Percentiles rank a stretch among this genome's conserved stretches.
These are phyloP conservation scores for Sporothrix protearum DNA, from an alignment of 2,329 filamentous ascomycete genomes.

Conservation along the genomic window DNA sequence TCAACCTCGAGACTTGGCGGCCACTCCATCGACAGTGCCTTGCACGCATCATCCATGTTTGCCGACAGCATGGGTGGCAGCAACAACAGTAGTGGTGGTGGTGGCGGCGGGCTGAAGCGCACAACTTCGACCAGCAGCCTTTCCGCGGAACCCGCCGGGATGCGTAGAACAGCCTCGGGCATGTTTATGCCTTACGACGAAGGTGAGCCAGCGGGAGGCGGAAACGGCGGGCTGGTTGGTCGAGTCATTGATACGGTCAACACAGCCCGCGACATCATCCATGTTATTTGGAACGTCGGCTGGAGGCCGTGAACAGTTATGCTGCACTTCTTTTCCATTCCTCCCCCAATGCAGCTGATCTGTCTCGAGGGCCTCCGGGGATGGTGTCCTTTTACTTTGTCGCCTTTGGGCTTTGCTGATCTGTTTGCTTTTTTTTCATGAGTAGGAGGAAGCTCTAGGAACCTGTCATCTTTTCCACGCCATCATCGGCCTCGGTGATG, in stretches of 20 bases:
- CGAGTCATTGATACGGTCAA: slow-evolving; percentile 78
- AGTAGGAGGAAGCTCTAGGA: slow-evolving; percentile 28
- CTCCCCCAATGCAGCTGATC: background rate
- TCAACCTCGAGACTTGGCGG: slow-evolving; percentile 24
- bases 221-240: slow-evolving; percentile 65
- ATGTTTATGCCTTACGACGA: slow-evolving; percentile 91
- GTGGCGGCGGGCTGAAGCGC: slow-evolving; percentile 40
- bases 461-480: slow-evolving; percentile 26
- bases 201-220: slow-evolving; percentile 56
- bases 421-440: slow-evolving; percentile 21
- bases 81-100: slow-evolving; percentile 14
- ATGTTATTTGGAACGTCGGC: slow-evolving; percentile 69
- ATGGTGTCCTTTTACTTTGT: slow-evolving; percentile 5
- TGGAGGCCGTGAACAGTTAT: slow-evolving; percentile 49
- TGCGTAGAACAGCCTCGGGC: slow-evolving; percentile 76
- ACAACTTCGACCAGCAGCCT: slow-evolving; percentile 49
- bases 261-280: slow-evolving; percentile 65
- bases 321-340: background rate
- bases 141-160: slow-evolving; percentile 54
- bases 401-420: slow-evolving; percentile 26
- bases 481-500: slow-evolving; percentile 23
- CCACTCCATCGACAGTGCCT: background rate
- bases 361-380: background rate
- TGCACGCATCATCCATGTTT: slow-evolving; percentile 23
- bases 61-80: background rate